Conservation (phyloP, 441 rosid species). For the Sinapis alba region DNA sequence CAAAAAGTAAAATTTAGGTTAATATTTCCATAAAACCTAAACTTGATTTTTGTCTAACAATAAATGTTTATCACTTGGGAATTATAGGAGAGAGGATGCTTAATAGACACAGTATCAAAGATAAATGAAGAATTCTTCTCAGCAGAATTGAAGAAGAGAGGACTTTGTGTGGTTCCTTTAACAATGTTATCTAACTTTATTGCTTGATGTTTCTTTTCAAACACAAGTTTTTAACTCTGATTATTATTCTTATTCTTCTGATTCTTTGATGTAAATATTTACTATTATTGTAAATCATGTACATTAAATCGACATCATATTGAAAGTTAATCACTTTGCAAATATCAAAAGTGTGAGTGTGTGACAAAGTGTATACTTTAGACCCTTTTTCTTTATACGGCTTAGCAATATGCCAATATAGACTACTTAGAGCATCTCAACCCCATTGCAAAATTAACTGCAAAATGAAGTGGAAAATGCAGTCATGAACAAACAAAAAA, state of each 20-base stretch:
- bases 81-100: conserved; percentile 29
- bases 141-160: conserved; percentile 51
- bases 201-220: conserved; percentile 15
- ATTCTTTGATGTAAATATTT: conserved; percentile 16
- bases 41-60: neutral
- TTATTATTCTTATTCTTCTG: conserved; percentile 15
- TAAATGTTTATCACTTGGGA: neutral
- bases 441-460: no score
- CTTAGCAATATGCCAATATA: neutral
- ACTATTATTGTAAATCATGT: neutral
- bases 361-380: neutral
- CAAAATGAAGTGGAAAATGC: no score
- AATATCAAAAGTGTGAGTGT: neutral
- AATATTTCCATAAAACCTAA: neutral
- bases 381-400: neutral
- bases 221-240: neutral
- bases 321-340: neutral
- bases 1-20: neutral
- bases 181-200: conserved; percentile 44
- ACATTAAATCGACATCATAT: neutral
- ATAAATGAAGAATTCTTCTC: conserved; percentile 24
- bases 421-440: no score
- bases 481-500: no score
- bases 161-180: conserved; percentile 57
- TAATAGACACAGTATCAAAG: conserved; percentile 27